phyloP scores from a whole-genome alignment of 208 protist genomes.

The Leishmania mexicana region DNA sequence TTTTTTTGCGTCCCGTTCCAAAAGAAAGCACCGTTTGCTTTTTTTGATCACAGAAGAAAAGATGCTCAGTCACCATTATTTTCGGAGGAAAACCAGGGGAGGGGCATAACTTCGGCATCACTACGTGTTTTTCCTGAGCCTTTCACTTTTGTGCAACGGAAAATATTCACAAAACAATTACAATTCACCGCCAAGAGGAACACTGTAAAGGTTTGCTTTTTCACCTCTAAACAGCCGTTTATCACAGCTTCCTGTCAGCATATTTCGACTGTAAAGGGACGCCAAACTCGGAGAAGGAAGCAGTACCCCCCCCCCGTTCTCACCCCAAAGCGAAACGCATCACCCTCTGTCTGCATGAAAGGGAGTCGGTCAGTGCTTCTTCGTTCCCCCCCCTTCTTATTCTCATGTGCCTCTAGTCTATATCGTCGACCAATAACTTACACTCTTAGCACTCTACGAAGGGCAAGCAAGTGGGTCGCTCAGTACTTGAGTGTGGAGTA shows the following conservation, averaged over 20 bases:
- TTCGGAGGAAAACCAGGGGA: background rate
- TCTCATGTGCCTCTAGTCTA: background rate
- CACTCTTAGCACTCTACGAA: background rate
- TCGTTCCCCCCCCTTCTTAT: background rate
- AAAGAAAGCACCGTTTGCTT: background rate
- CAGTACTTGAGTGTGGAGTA: background rate
- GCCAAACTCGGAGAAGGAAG: background rate
- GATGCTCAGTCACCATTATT: background rate
- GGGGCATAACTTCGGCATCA: background rate
- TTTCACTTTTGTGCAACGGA: background rate
- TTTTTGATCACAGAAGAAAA: background rate
- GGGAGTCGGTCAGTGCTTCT: background rate
- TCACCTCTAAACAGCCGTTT: background rate
- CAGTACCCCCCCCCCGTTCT: background rate
- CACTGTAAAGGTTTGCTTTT: background rate
- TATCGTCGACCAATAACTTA: background rate
- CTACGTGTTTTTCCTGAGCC: background rate
- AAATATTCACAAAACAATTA: background rate
- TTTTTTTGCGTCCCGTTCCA: background rate
- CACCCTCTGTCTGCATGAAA: background rate
- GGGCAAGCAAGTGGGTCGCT: background rate
- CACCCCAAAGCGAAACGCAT: background rate
- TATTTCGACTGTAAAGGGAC: background rate
- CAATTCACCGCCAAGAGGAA: background rate
- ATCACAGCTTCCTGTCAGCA: background rate